Base-by-base conservation (phyloP, 495 filamentous ascomycete genomes). In the Immersiella caudata region DNA sequence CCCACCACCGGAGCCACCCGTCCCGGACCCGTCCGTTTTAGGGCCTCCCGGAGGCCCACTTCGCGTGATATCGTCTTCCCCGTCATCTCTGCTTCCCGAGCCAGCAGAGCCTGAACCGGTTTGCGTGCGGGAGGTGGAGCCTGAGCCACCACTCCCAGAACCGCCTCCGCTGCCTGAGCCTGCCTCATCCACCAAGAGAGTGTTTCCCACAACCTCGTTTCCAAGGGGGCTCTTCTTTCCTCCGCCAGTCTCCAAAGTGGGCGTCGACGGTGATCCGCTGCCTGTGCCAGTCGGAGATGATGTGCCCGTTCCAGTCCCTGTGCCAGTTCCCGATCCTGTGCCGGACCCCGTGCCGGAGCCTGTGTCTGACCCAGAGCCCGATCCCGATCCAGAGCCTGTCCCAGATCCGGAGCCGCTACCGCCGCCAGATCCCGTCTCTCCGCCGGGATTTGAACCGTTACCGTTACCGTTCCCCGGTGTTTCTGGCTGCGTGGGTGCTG, bases 371-470 rank as follows among this genome's bases (percentile, higher is more conserved):
- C 56, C 56, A 2, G 51, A 29, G 14, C 55, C 52, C 0, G 26
- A 27, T 6, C 61, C 70, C 18, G n/a, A 54, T 2, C 67, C 69
- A 1, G 62, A 63, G 25, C 63, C 54, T 8, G n/a, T 36, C 7
- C 52, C 67, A 7, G 67, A 62, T 16, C 58, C 69, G 3, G 36
- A 57, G 0, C 59, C 68, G 18, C 26, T 29, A 16, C 69, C 69
- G 18, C 57, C 62, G 26, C 64, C 65, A 4, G 64, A 40, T 6
- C 56, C 71, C 0, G 59, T 35, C n/a, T n/a, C n/a, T n/a, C n/a
- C n/a, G n/a, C n/a, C n/a, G n/a, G n/a, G n/a, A n/a, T n/a, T n/a
- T n/a, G n/a, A n/a, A 6, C 68, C 59, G 29, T 25, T 49, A 18
- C 20, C 51, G 1, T 50, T 12, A 56, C 36, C 60, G 22, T 24